Base-by-base conservation (phyloP, 306 rosid genomes). In the Vigna nakashimae region DNA sequence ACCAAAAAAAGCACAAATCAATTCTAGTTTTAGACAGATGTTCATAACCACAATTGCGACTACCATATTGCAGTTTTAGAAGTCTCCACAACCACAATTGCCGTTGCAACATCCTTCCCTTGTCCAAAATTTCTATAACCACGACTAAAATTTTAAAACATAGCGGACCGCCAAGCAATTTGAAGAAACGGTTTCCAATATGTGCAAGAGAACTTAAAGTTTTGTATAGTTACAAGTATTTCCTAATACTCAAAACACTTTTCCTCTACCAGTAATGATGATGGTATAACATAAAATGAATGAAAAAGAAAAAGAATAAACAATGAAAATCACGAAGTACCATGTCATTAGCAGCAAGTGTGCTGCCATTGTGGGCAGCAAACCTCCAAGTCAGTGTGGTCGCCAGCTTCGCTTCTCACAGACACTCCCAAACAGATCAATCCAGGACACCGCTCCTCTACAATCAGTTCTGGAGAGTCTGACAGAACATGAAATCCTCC, bases 301-400 rank as follows among this genome's bases (percentile, higher is more conserved):
- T 20, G 7, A 38, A 38, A 6, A 30, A 30, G 40, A 24, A 30
- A 36, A 26, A 51, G 56, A 49, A 64, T 30, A 56, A 79, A 38
- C 14, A 20, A 48, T 14, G 20, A 13, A 28, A 28, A 82, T 58
- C 57, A 30, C 26, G 32, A 77, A 53, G 14, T 86, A 95, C 98
- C 97, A 86, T 64, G 81, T 92, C 93, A 88, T 86, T 90, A 81
- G 91, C 69, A 79, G 92, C 82, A 65, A 70, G 98, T 83, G 77
- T 84, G 90, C 89, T 85, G 86, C 98, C 98, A 83, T 90, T 94
- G 84, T 80, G 88, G 91, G 96, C 87, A 79, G 94, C 78, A 55
- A 68, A 78, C 87, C 98, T 87, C 98, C 98, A 89, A 84, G 93
- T 77, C 45, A 87, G 26, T 24, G 98, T 74, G 5, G 96, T 78